Base-by-base conservation (phyloP, 1,284 basidiomycete genomes). In the Leccinum subfulvum region DNA sequence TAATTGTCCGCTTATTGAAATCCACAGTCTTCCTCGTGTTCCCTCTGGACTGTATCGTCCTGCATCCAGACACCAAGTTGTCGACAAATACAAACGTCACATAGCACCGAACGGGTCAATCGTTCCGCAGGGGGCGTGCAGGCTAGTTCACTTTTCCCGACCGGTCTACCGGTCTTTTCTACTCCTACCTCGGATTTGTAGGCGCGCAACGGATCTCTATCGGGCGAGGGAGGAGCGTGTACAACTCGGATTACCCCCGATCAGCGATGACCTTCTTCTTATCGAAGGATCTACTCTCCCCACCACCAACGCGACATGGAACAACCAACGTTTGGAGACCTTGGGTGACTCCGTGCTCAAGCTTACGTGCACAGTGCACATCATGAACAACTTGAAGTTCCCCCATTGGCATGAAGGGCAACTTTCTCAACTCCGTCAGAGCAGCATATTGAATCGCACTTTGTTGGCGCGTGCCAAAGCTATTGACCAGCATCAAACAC, bases 341-440 rank as follows among this genome's bases (percentile, higher is more conserved):
- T 78, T 95, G 16, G 92, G 93, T 8, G 93, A 95, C 71, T 84
- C 89, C 0, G 89, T 94, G 0, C 81, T 95, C 51, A 89, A 94
- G 71, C 76, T 95, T 33, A 84, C 85, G 51, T 86, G 86, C 2
- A 88, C 89, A 13, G 86, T 93, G 1, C 84, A 93, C 69, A 74
- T 94, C 2, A 90, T 88, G 77, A 89, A 90, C 76, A 81, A n/a
- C n/a, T n/a, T n/a, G n/a, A n/a, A 82, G 61, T 91, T 83, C 67
- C 90, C 89, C 0, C 79, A 85, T 65, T 82, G 88, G 26, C 90
- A 94, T 68, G 93, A 95, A 79, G 92, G 93, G 0, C 90, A 92
- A 66, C 81, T 95, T 55, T 82, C 86, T 49, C 76, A 77, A 35
- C 75, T 93, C 57, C 84, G 92, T 51, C 79, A 83, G 62, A 82